Percentiles rank a stretch among this genome's conserved stretches.
These are phyloP conservation scores for Glarea lozoyensis DNA, from an alignment of 495 filamentous ascomycete species.

Conservation along the genomic window DNA sequence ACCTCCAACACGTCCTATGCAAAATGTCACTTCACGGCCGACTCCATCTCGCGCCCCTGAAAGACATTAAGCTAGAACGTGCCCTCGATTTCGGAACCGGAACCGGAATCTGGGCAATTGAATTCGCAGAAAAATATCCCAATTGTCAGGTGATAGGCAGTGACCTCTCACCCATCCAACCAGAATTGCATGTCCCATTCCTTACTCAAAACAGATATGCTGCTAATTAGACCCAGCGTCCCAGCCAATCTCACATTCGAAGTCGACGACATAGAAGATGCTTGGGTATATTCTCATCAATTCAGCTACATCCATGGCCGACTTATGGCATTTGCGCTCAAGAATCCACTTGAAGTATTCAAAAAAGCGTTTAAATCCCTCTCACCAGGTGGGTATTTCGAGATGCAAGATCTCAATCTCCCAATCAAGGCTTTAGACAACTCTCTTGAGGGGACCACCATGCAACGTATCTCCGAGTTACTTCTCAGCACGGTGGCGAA, in stretches of 20 bases:
- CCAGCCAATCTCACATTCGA: conserved; percentile 46
- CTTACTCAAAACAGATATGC: not conserved
- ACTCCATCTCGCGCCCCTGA: conserved; percentile 29
- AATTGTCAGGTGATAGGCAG: conserved; percentile 47
- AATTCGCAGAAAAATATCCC: conserved; percentile 44
- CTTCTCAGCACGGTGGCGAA: conserved; percentile 11
- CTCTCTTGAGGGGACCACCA: conserved; percentile 13
- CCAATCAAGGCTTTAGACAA: conserved; percentile 5
- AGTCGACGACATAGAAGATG: conserved; percentile 38
- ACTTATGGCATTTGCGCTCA: conserved; percentile 36
- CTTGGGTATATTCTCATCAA: conserved; percentile 42
- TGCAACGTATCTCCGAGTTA: conserved; percentile 8
- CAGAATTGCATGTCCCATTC: conserved; percentile 18
- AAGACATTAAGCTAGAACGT: not conserved
- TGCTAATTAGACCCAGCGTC: conserved; percentile 17
- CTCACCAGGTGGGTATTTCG: conserved; percentile 37
- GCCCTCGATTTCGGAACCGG: conserved; percentile 41
- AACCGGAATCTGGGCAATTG: conserved; percentile 42
- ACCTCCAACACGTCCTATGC: conserved; percentile 39
- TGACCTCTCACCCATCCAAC: conserved; percentile 59
- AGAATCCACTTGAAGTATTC: conserved; percentile 33
- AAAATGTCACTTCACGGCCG: conserved; percentile 36
- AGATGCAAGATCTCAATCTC: conserved; percentile 22
- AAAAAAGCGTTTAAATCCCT: conserved; percentile 35
- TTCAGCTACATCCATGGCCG: conserved; percentile 45